Percentiles rank a stretch among this genome's conserved stretches.
Evolutionary conservation across 306 rosid genomes (phyloP).

Genomic region (Morella rubra): DNA sequence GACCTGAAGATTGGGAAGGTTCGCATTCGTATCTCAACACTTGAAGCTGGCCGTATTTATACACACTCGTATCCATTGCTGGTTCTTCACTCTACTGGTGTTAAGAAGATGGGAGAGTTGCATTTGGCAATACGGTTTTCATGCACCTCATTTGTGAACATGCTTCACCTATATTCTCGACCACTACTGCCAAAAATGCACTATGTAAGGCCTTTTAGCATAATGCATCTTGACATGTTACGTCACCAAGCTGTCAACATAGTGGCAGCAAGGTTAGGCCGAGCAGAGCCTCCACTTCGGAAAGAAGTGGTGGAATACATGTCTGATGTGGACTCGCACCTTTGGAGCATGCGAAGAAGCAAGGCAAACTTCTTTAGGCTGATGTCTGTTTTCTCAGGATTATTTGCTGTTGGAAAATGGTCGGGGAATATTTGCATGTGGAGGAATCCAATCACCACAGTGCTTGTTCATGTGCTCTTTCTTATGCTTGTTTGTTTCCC

Average conservation of each 20-base stretch:
- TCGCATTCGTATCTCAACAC: conserved; percentile 49
- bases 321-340: conserved; percentile 57
- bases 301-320: conserved; percentile 57
- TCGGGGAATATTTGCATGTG: conserved; percentile 49
- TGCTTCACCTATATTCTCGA: conserved; percentile 42
- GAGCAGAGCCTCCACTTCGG: conserved; percentile 54
- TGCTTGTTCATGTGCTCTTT: conserved; percentile 50
- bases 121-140: conserved; percentile 57
- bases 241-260: conserved; percentile 55
- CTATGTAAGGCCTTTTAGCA: conserved; percentile 41
- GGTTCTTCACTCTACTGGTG: conserved; percentile 48
- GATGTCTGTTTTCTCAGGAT: conserved; percentile 49
- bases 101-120: conserved; percentile 54
- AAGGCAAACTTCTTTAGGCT: conserved; percentile 48
- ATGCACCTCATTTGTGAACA: conserved; percentile 46
- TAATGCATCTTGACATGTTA: conserved; percentile 45
- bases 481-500: conserved; percentile 57
- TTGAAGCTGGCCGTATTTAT: conserved; percentile 51
- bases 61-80: conserved; percentile 53
- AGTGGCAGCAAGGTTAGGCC: conserved; percentile 45
- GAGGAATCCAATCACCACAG: conserved; percentile 50
- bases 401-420: conserved; percentile 48
- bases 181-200: conserved; percentile 59
- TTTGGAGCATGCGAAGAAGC: conserved; percentile 59
- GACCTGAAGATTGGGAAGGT: conserved; percentile 55